These are phyloP conservation scores for Wallacemonas sp. DNA, from an alignment of 208 protist genomes.

Conservation along the genomic window DNA sequence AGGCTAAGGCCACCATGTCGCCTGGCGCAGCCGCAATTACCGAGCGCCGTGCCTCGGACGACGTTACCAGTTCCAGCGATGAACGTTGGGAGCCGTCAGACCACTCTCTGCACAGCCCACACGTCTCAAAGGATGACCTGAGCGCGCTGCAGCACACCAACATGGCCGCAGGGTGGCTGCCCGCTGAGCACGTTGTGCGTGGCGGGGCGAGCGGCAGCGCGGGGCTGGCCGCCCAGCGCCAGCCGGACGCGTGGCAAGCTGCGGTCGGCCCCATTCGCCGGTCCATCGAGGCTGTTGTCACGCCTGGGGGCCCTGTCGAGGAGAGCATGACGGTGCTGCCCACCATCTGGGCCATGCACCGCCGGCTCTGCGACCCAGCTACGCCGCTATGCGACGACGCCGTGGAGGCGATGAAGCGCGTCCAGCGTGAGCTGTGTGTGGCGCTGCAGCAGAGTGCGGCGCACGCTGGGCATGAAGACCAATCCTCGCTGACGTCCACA, in stretches of 20 bases:
- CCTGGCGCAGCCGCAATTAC: background rate
- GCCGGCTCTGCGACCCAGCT: background rate
- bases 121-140: background rate
- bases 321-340: background rate
- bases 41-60: background rate
- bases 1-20: slow-evolving; percentile 4
- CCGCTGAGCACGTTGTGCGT: background rate
- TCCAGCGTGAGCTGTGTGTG: background rate
- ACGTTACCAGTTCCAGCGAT: background rate
- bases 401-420: background rate
- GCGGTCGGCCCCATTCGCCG: too few relatives aligned
- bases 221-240: background rate
- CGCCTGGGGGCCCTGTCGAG: too few relatives aligned
- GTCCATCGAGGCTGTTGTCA: too few relatives aligned
- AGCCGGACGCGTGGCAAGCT: background rate
- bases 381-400: background rate
- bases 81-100: background rate
- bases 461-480: background rate
- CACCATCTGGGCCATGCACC: background rate
- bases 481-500: background rate
- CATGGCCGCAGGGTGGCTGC: background rate
- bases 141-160: background rate
- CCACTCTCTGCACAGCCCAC: slow-evolving; percentile 2
- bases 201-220: background rate
- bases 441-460: background rate